Conservation (phyloP, 768 basidiomycete genomes). For the Suillus subaureus region DNA sequence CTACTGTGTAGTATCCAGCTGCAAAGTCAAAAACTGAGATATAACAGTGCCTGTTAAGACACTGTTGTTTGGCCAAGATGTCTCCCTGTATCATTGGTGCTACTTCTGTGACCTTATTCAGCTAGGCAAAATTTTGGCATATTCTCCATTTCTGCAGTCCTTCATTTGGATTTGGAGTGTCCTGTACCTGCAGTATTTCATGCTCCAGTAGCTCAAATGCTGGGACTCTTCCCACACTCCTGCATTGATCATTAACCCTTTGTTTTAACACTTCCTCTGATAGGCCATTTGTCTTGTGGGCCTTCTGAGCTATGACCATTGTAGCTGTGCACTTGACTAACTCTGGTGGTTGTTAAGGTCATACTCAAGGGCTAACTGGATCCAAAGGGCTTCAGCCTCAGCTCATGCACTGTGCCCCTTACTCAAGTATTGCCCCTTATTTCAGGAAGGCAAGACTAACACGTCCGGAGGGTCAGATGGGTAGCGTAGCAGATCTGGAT, state of each 20-base stretch:
- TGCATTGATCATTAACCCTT: constrained; percentile 15
- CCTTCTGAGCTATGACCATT: too few relatives aligned
- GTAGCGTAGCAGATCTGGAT: too few relatives aligned
- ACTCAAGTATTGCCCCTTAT: too few relatives aligned
- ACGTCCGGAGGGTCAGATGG: too few relatives aligned
- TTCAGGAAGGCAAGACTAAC: too few relatives aligned
- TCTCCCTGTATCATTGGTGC: constrained; percentile 27
- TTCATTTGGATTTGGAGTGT: constrained; percentile 1
- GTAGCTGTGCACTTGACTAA: too few relatives aligned
- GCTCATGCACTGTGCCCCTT: too few relatives aligned
- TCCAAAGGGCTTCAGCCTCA: too few relatives aligned
- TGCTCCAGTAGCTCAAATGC: neutral
- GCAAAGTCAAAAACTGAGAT: constrained; percentile 24
- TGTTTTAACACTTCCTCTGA: constrained; percentile 9
- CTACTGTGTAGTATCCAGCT: constrained; percentile 26
- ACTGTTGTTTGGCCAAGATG: constrained; percentile 21
- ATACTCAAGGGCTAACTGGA: too few relatives aligned
- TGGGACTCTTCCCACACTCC: neutral
- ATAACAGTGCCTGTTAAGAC: constrained; percentile 18
- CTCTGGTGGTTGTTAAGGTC: too few relatives aligned
- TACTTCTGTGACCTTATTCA: constrained; percentile 23
- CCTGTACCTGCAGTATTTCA: neutral
- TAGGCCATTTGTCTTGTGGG: neutral
- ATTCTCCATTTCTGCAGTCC: constrained; percentile 23
- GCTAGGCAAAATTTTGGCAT: constrained; percentile 21